phyloP scores from a whole-genome alignment of 1,284 basidiomycete species.

The Ceratobasidium sp. region DNA sequence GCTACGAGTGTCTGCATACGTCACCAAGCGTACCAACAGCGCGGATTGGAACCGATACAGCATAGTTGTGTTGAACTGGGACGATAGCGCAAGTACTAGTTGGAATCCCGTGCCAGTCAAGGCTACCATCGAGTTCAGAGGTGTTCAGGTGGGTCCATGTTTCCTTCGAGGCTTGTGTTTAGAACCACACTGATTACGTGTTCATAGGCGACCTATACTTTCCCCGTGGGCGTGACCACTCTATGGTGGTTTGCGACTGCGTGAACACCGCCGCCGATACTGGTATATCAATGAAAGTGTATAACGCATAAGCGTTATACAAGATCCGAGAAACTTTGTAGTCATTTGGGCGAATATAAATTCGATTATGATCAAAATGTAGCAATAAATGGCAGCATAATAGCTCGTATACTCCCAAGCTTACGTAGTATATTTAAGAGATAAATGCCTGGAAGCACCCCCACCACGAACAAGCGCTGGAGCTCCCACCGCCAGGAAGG shows the following conservation, averaged over 20 bases:
- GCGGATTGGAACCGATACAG: slow-evolving; percentile 64
- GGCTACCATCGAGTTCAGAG: slow-evolving; percentile 78
- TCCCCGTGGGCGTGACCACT: slow-evolving; percentile 72
- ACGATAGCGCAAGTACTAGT: slow-evolving; percentile 64
- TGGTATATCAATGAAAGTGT: too few species aligned
- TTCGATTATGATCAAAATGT: too few species aligned
- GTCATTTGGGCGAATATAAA: too few species aligned
- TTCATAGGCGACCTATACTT: slow-evolving; percentile 68
- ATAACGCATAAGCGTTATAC: too few species aligned
- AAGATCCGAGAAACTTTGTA: too few species aligned
- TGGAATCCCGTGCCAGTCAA: slow-evolving; percentile 74
- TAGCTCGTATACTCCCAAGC: too few species aligned
- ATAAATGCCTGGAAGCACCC: too few species aligned
- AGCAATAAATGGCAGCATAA: too few species aligned
- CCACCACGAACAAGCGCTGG: too few species aligned
- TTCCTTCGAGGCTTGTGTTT: not conserved
- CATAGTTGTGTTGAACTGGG: slow-evolving; percentile 49
- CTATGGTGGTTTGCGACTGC: slow-evolving; percentile 62
- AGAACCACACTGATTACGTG: slow-evolving; percentile 52
- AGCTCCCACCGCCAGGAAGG: too few species aligned
- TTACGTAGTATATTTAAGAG: too few species aligned
- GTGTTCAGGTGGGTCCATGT: slow-evolving; percentile 66
- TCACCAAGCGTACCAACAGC: slow-evolving; percentile 68
- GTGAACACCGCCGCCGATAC: not conserved
- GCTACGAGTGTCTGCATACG: slow-evolving; percentile 72